Conservation (phyloP, 1,284 basidiomycete species). For the Ceratobasidium sp. region DNA sequence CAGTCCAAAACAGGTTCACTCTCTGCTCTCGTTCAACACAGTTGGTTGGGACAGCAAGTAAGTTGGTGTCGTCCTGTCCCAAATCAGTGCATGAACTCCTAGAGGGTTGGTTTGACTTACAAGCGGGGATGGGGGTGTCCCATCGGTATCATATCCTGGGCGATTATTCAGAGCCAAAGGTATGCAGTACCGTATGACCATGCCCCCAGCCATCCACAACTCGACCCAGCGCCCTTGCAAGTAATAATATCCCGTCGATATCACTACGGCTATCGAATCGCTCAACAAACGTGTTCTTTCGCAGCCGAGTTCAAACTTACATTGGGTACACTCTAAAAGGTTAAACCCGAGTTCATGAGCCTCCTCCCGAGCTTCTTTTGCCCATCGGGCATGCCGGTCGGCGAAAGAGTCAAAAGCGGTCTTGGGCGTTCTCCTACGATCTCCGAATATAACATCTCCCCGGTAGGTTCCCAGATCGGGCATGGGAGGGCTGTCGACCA, state of each 20-base stretch:
- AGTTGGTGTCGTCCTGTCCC: not conserved
- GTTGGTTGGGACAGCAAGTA: not conserved
- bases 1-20: conserved; percentile 27
- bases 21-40: conserved; percentile 20
- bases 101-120: not conserved
- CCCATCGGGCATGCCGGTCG: conserved; percentile 13
- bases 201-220: not conserved
- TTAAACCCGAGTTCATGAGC: conserved; percentile 3
- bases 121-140: not conserved
- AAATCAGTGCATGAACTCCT: not conserved
- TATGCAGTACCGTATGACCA: conserved; percentile 6
- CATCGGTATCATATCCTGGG: conserved; percentile 10
- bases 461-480: not conserved
- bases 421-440: not conserved
- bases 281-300: not conserved
- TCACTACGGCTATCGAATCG: conserved; percentile 5
- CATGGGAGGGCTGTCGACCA: conserved; percentile 15
- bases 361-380: conserved; percentile 21
- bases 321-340: conserved; percentile 15
- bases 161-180: conserved; percentile 11
- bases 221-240: conserved; percentile 30
- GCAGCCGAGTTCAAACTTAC: not conserved
- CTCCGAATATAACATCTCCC: conserved; percentile 20
- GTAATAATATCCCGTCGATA: conserved; percentile 9
- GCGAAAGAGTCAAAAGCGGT: not conserved